A percentile compares a stretch with the other conserved stretches of the same genome.
Evolutionary conservation across 2,329 filamentous ascomycete species (phyloP).

Genomic region (Ophiognomonia clavigignenti-juglandacearum): DNA sequence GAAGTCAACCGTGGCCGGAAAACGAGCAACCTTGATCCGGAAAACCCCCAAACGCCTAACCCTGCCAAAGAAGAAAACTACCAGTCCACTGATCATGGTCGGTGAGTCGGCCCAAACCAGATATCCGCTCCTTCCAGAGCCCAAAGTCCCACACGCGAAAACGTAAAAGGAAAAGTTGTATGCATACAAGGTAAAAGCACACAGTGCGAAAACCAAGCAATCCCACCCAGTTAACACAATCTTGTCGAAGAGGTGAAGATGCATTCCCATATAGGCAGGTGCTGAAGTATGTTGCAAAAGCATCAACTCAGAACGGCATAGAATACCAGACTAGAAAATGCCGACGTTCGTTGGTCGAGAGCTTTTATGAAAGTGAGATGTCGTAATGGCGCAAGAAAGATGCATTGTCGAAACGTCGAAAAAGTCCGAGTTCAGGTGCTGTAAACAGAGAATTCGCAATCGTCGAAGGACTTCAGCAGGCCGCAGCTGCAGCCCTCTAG

Average conservation of each 20-base stretch:
- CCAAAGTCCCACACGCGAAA: neutral
- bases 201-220: constrained; percentile 10
- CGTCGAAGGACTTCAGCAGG: constrained; percentile 3
- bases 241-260: neutral
- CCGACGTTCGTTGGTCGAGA: constrained; percentile 4
- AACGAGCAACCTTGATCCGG: constrained; percentile 13
- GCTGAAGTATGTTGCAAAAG: constrained; percentile 13
- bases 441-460: constrained; percentile 5
- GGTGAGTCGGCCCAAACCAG: constrained; percentile 3
- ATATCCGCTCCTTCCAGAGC: constrained; percentile 5
- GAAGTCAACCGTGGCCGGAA: constrained; percentile 9
- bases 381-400: constrained; percentile 1
- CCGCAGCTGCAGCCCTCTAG: constrained; percentile 24
- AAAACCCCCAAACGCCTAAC: constrained; percentile 15
- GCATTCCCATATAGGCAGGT: constrained; percentile 1
- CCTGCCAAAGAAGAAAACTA: constrained; percentile 9
- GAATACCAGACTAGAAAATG: constrained; percentile 14
- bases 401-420: constrained; percentile 4
- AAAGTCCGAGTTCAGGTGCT: constrained; percentile 8
- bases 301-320: constrained; percentile 5
- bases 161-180: constrained; percentile 8
- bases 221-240: constrained; percentile 4
- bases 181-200: constrained; percentile 14
- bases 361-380: constrained; percentile 2
- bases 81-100: constrained; percentile 4